Evolutionary conservation across 139 green algal species (phyloP).

Genomic region (Picochlorum costavermella): DNA sequence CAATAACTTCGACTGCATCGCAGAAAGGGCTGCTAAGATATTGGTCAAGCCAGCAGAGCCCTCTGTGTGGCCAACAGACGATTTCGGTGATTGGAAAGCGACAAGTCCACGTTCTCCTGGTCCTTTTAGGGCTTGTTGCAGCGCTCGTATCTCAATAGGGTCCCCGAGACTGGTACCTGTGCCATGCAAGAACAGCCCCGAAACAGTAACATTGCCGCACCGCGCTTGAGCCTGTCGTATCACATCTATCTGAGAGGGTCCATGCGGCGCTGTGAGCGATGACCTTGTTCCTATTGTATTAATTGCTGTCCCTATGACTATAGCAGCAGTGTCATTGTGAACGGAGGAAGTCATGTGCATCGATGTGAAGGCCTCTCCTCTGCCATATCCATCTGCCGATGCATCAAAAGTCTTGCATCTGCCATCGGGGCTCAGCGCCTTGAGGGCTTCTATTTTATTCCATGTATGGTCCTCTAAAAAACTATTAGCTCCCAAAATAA

Average conservation of each 20-base stretch:
- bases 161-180: slow-evolving; percentile 70
- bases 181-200: not conserved
- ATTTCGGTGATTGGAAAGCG: slow-evolving; percentile 44
- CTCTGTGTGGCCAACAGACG: slow-evolving; percentile 49
- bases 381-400: slow-evolving; percentile 51
- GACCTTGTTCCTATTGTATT: slow-evolving; percentile 81
- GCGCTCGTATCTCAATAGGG: slow-evolving; percentile 66
- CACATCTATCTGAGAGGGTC: slow-evolving; percentile 47
- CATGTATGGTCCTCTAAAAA: slow-evolving; percentile 23
- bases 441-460: slow-evolving; percentile 22
- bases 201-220: not conserved
- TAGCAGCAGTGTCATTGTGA: too few relatives aligned
- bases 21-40: slow-evolving; percentile 37
- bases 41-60: slow-evolving; percentile 50
- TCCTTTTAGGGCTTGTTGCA: slow-evolving; percentile 11
- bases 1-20: slow-evolving; percentile 1
- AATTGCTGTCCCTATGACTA: slow-evolving; percentile 27
- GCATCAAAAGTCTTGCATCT: slow-evolving; percentile 52
- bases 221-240: not conserved
- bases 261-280: slow-evolving; percentile 72
- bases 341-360: slow-evolving; percentile 6
- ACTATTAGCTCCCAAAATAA: slow-evolving; percentile 30
- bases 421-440: slow-evolving; percentile 35
- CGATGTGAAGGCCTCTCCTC: slow-evolving; percentile 34
- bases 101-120: slow-evolving; percentile 11